A percentile compares a stretch with the other conserved stretches of the same genome.
Conservation (phyloP, 768 basidiomycete genomes). For the Phylloporus scabripes region DNA sequence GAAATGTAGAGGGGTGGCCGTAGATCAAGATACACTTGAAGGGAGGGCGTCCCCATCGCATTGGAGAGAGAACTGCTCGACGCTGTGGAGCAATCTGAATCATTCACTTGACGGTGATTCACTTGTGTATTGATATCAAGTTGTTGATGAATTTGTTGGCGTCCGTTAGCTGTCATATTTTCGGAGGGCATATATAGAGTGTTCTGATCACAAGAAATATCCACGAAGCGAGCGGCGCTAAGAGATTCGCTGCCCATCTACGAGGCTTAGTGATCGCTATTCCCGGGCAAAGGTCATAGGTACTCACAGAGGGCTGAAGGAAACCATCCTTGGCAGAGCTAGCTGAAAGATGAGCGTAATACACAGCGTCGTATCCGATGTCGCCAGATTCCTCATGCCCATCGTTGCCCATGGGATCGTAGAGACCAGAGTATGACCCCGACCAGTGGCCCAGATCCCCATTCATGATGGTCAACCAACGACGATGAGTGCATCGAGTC, state of each 20-base stretch:
- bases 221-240: background rate
- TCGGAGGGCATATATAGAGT: background rate
- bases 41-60: constrained; percentile 9
- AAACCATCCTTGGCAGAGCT: background rate
- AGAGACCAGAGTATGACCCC: constrained; percentile 5
- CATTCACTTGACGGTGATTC: background rate
- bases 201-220: background rate
- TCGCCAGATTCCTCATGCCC: background rate
- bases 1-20: constrained; percentile 4
- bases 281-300: background rate
- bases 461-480: constrained; percentile 13
- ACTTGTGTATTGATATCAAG: constrained; percentile 22
- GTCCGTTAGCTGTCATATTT: background rate
- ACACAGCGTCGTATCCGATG: background rate
- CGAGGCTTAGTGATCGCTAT: constrained; percentile 1
- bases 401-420: background rate
- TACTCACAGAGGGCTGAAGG: constrained; percentile 11
- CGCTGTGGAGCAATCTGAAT: constrained; percentile 14
- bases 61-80: constrained; percentile 9
- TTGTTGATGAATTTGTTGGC: constrained; percentile 5
- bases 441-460: background rate
- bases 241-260: constrained; percentile 4
- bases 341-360: background rate
- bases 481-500: background rate
- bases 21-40: background rate